These are phyloP conservation scores for Aristolochia californica DNA, from an alignment of 164 flowering plant species.

Conservation along the genomic window DNA sequence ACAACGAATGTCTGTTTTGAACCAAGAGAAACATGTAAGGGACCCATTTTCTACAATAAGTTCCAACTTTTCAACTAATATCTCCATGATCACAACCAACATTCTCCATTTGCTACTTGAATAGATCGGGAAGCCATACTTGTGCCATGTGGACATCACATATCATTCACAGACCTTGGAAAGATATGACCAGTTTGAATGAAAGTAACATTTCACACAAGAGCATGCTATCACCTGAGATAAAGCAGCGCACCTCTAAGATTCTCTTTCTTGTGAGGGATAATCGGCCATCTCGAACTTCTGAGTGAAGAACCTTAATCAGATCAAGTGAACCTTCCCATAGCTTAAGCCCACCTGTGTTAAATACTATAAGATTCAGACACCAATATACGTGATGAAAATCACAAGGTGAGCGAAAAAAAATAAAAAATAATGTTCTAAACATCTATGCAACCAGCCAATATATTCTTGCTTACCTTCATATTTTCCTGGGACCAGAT, in stretches of 20 bases:
- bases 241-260: constrained; percentile 67
- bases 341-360: constrained; percentile 82
- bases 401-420: neutral
- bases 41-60: too few species aligned
- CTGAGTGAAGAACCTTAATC: constrained; percentile 46
- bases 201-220: neutral
- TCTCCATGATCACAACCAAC: too few species aligned
- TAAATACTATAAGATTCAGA: neutral
- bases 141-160: too few species aligned
- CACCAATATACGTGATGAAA: neutral
- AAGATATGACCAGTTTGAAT: too few species aligned
- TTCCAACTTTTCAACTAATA: too few species aligned
- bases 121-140: too few species aligned
- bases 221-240: constrained; percentile 20
- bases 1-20: too few species aligned
- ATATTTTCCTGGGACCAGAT: constrained; percentile 90
- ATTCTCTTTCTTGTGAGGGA: constrained; percentile 58
- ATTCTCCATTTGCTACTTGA: too few species aligned
- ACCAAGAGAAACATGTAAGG: too few species aligned
- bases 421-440: neutral
- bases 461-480: constrained; percentile 44
- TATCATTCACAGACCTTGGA: too few species aligned
- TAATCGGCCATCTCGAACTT: constrained; percentile 39
- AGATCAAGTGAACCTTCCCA: constrained; percentile 97
- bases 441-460: neutral